Evolutionary conservation across 139 green algal genomes (phyloP), one percentile per base, ranked within the genome.

Genomic region (Desmodesmus armatus): DNA sequence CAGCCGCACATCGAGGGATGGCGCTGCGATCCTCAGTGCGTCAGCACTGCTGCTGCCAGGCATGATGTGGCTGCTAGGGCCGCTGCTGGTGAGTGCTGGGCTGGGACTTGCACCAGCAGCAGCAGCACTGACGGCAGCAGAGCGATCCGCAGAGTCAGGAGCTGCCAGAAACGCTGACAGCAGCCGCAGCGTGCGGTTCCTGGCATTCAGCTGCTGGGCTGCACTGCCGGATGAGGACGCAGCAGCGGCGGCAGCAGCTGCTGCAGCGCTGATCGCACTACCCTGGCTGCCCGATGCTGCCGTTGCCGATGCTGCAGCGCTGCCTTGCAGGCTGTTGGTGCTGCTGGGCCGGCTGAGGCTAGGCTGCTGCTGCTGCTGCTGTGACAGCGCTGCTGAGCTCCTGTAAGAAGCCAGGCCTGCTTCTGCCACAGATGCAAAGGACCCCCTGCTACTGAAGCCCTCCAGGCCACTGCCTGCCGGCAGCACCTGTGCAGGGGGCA

Each of bases 1-100:
- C 31, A 92, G 23, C 55, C 80, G 60, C 39, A 88, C 58, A 71
- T 87, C 51, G 1, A 87, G n/a, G 9, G 27, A 29, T 27, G 35
- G 58, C 23, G 3, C 47, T 35, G 58, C 35, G 27, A 70, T 63
- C 37, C 25, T 33, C 19, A 63, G 21, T 9, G 13, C 44, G 33
- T 41, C 27, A 9, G 70, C 55, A 29, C 44, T 83, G 73, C 69
- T 58, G 49, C 76, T 80, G 75, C 47, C 29, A 39, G 21, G 23
- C 5, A 31, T 39, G 49, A 21, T 85, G 53, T 40, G 60, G 73
- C 39, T 35, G 31, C 25, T 41, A 17, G 9, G 25, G 19, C 53
- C 29, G 55, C 58, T 74, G 40, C 58, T 75, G 76, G 37, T 62
- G 66, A 13, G 7, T 69, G 60, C 60, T 31, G 6, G 4, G 60